Conservation (phyloP, 176 grass and related monocot species). For the Carex scoparia region DNA sequence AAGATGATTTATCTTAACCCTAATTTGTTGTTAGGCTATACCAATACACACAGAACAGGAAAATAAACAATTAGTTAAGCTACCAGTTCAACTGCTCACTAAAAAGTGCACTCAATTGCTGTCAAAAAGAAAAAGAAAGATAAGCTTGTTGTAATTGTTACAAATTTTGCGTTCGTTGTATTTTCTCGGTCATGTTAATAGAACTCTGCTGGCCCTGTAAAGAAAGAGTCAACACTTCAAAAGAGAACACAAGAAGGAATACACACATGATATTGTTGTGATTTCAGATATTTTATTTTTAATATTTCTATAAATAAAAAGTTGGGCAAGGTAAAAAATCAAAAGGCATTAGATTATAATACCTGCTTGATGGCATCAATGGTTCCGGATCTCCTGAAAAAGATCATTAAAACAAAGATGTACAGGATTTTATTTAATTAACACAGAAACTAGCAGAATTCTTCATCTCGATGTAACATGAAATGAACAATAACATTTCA, state of each 20-base stretch:
- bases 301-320: too few relatives aligned
- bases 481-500: too few relatives aligned
- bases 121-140: not conserved
- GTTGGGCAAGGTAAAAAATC: not conserved
- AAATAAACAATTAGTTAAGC: too few relatives aligned
- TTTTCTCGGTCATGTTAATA: too few relatives aligned
- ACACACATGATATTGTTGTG: too few relatives aligned
- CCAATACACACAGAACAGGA: too few relatives aligned
- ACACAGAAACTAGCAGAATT: not conserved
- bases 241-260: not conserved
- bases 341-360: not conserved
- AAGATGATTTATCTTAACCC: too few relatives aligned
- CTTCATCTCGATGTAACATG: too few relatives aligned
- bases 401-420: not conserved
- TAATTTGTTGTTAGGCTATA: too few relatives aligned
- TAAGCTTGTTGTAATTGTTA: not conserved
- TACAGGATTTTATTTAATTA: not conserved
- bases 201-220: not conserved
- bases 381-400: not conserved
- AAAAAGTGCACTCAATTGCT: too few relatives aligned
- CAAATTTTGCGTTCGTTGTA: not conserved
- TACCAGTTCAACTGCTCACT: too few relatives aligned
- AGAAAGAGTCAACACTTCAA: not conserved
- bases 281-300: too few relatives aligned
- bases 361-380: not conserved